A percentile compares a stretch with the other conserved stretches of the same genome.
phyloP scores from a whole-genome alignment of 352 stramenopile species.

The Phytophthora pini region DNA sequence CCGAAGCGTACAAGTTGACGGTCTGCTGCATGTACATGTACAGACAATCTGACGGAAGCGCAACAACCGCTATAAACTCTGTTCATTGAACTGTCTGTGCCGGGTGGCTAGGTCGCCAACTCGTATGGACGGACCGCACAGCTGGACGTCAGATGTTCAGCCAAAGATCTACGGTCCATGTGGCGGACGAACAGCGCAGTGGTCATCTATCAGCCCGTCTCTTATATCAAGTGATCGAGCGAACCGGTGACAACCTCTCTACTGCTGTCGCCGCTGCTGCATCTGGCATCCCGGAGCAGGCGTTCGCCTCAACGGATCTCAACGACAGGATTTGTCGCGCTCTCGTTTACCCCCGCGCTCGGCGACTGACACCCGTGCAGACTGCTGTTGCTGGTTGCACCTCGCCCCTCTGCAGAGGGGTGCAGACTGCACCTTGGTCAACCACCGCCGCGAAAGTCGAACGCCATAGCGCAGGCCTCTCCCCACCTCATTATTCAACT shows the following conservation, averaged over 20 bases:
- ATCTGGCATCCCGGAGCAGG: constrained; percentile 21
- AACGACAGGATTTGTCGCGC: constrained; percentile 22
- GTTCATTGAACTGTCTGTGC: too few species aligned
- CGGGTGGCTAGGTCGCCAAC: neutral
- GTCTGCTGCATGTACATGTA: too few species aligned
- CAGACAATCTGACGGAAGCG: neutral
- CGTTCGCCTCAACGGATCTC: constrained; percentile 11
- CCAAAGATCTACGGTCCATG: neutral
- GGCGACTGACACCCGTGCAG: constrained; percentile 1
- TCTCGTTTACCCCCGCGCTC: neutral
- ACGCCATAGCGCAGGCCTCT: neutral
- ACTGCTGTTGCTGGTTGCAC: constrained; percentile 15
- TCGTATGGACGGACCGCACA: constrained; percentile 6
- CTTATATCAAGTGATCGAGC: constrained; percentile 6
- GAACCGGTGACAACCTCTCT: neutral
- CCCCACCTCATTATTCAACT: constrained; percentile 16
- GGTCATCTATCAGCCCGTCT: constrained; percentile 9
- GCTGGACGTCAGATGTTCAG: constrained; percentile 1
- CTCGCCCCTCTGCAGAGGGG: neutral
- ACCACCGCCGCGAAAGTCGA: neutral
- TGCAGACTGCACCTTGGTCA: neutral
- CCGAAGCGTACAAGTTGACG: neutral
- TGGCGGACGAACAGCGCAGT: constrained; percentile 8
- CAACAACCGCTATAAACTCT: neutral
- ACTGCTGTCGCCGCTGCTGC: constrained; percentile 5